These are phyloP conservation scores for Massariosphaeria phaeospora DNA, from an alignment of 495 filamentous ascomycete genomes.

Conservation along the genomic window DNA sequence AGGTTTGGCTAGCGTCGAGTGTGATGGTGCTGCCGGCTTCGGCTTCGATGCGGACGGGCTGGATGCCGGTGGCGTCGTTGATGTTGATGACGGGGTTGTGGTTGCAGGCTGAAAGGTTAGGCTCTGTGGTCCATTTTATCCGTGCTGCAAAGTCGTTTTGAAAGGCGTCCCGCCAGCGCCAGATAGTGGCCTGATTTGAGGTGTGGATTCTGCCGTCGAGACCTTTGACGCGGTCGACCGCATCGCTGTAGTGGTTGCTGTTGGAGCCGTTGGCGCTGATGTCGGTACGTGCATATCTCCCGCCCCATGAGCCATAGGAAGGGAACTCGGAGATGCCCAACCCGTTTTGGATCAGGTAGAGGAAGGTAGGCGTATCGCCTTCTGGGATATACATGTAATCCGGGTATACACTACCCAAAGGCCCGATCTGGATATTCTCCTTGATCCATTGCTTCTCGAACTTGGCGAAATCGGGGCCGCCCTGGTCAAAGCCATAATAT, in stretches of 20 bases:
- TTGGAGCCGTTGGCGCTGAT: slow-evolving; percentile 16
- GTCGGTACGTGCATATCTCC: slow-evolving; percentile 40
- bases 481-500: slow-evolving; percentile 45
- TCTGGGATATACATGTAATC: slow-evolving; percentile 45
- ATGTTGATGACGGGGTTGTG: slow-evolving; percentile 45
- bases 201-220: slow-evolving; percentile 39
- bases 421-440: slow-evolving; percentile 47
- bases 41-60: slow-evolving; percentile 38
- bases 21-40: slow-evolving; percentile 40
- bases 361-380: slow-evolving; percentile 48
- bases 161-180: slow-evolving; percentile 48
- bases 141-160: slow-evolving; percentile 50
- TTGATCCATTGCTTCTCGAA: slow-evolving; percentile 46
- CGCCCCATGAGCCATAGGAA: slow-evolving; percentile 48
- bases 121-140: slow-evolving; percentile 46
- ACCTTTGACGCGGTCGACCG: slow-evolving; percentile 43
- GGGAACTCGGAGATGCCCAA: slow-evolving; percentile 45
- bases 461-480: slow-evolving; percentile 44
- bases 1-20: slow-evolving; percentile 44
- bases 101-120: slow-evolving; percentile 36
- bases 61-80: slow-evolving; percentile 38
- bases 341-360: slow-evolving; percentile 49
- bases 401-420: slow-evolving; percentile 43
- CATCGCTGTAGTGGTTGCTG: slow-evolving; percentile 43
- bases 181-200: slow-evolving; percentile 48